A percentile compares a stretch with the other conserved stretches of the same genome.
phyloP scores from a whole-genome alignment of 495 filamentous ascomycete species.

The Penicillium arizonense region DNA sequence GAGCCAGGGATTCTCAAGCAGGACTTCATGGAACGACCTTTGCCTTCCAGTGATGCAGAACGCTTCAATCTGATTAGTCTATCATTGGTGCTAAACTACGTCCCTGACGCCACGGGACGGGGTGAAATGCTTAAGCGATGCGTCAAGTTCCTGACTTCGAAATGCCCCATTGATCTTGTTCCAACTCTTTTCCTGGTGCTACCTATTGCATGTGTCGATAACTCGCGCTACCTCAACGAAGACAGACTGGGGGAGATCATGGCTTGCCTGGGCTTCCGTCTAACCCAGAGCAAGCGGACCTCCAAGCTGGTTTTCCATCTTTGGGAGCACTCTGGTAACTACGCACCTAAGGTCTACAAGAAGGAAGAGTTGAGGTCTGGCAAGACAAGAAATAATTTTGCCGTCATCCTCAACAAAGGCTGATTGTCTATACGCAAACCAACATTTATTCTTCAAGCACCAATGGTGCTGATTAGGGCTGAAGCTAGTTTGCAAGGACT shows the following conservation, averaged over 20 bases:
- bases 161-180: slow-evolving; percentile 34
- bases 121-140: slow-evolving; percentile 84
- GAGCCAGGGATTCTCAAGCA: slow-evolving; percentile 76
- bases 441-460: background rate
- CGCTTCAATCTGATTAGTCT: slow-evolving; percentile 87
- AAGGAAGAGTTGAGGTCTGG: slow-evolving; percentile 78
- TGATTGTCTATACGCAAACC: slow-evolving; percentile 12
- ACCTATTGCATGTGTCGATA: slow-evolving; percentile 82
- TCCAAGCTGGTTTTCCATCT: slow-evolving; percentile 87
- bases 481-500: slow-evolving; percentile 25
- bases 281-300: slow-evolving; percentile 65
- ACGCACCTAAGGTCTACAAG: slow-evolving; percentile 42
- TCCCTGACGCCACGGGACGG: slow-evolving; percentile 68
- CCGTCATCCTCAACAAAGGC: slow-evolving; percentile 58
- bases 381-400: slow-evolving; percentile 80
- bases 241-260: slow-evolving; percentile 70
- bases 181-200: slow-evolving; percentile 89
- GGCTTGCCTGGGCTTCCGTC: slow-evolving; percentile 68
- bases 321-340: slow-evolving; percentile 55
- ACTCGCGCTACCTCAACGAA: slow-evolving; percentile 88
- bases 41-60: slow-evolving; percentile 60
- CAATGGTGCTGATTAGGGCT: background rate
- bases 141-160: slow-evolving; percentile 48
- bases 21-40: slow-evolving; percentile 89
- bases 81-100: slow-evolving; percentile 94